These are phyloP conservation scores for Telfairia occidentalis DNA, from an alignment of 331 rosid genomes.

Conservation along the genomic window DNA sequence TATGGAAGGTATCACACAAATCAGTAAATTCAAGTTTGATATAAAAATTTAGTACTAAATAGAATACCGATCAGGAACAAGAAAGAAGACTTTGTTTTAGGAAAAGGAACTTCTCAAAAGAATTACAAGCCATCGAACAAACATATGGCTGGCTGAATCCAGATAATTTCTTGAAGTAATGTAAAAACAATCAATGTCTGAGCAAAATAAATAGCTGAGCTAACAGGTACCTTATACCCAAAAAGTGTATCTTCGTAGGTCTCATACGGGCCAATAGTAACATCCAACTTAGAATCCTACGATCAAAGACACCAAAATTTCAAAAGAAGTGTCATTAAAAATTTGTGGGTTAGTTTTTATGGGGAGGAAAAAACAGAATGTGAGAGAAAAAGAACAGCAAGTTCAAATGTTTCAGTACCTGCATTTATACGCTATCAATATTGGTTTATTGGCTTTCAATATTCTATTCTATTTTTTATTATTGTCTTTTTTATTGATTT, in stretches of 20 bases:
- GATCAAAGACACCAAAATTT: background rate
- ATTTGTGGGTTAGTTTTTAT: background rate
- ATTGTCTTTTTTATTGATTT: too few species aligned
- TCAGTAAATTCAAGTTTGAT: constrained; percentile 7
- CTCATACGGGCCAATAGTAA: constrained; percentile 94
- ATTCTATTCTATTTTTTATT: too few species aligned
- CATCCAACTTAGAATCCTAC: constrained; percentile 82
- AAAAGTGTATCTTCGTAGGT: constrained; percentile 80
- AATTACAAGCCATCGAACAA: background rate
- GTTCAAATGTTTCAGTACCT: background rate
- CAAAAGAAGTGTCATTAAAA: background rate
- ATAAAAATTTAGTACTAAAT: background rate
- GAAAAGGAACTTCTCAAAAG: background rate
- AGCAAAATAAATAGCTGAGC: background rate
- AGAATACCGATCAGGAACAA: background rate
- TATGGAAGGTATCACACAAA: background rate
- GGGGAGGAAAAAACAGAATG: background rate
- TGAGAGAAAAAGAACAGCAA: background rate
- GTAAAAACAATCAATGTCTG: background rate
- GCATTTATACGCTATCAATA: background rate
- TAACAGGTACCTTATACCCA: constrained; percentile 69
- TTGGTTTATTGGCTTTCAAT: too few species aligned
- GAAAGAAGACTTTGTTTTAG: background rate
- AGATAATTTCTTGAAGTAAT: background rate
- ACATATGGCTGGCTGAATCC: background rate